phyloP scores from a whole-genome alignment of 805 yeast genomes.

The Ogataea pini region DNA sequence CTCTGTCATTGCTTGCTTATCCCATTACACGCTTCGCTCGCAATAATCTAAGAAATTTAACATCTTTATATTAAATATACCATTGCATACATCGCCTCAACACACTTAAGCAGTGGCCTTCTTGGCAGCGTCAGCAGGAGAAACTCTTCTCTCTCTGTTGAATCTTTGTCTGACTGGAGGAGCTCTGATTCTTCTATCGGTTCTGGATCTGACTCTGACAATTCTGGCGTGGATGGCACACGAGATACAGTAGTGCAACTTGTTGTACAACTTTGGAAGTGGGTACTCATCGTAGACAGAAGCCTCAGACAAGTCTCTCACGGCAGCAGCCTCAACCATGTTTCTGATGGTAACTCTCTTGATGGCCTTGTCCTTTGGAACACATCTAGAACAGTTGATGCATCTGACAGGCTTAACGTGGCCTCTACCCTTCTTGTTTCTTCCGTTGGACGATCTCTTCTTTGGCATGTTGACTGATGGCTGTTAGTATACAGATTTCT shows the following conservation, averaged over 20 bases:
- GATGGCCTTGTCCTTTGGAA: conserved; percentile 99
- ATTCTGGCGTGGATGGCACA: conserved; percentile 99
- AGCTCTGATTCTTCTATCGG: conserved; percentile 97
- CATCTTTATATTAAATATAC: conserved; percentile 5
- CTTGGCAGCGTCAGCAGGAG: conserved; percentile 97
- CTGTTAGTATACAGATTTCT: conserved; percentile 7
- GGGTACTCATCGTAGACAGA: conserved; percentile 99
- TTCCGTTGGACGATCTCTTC: conserved; percentile 99
- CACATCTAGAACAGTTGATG: conserved; percentile 99
- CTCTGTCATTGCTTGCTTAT: too few relatives aligned
- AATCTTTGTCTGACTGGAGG: conserved; percentile 99
- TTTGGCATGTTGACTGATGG: conserved; percentile 80
- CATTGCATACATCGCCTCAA: conserved; percentile 6
- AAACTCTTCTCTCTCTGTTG: conserved; percentile 93
- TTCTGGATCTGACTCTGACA: conserved; percentile 99
- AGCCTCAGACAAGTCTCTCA: conserved; percentile 99
- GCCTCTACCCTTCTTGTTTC: conserved; percentile 99
- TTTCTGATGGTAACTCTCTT: conserved; percentile 99
- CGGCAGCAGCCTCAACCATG: conserved; percentile 99
- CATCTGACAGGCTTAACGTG: conserved; percentile 99
- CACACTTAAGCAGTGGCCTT: conserved; percentile 54
- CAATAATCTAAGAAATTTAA: conserved; percentile 3
- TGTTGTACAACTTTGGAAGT: conserved; percentile 99
- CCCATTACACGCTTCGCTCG: too few relatives aligned
- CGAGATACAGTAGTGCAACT: conserved; percentile 99